These are phyloP conservation scores for Phaeolepiota aurea DNA, from an alignment of 768 basidiomycete species.

Conservation along the genomic window DNA sequence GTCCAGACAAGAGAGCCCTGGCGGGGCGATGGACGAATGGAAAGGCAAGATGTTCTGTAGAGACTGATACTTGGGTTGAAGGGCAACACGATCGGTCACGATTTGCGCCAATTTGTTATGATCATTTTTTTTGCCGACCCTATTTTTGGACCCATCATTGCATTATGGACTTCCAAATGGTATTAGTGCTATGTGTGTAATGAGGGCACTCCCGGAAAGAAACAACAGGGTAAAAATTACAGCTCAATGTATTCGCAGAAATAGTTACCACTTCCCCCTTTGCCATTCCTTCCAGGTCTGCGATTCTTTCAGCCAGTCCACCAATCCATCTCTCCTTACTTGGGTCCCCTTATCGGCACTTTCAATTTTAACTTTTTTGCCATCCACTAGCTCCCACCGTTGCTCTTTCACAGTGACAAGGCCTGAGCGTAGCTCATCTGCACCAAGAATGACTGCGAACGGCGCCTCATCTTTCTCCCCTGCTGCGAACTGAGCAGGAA, in stretches of 20 bases:
- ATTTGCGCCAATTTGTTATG: background rate
- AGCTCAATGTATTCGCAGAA: background rate
- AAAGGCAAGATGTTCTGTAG: no score
- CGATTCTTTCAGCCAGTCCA: conserved; percentile 50
- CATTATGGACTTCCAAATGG: background rate
- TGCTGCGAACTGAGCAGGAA: conserved; percentile 78
- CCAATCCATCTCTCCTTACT: conserved; percentile 53
- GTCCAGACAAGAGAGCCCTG: background rate
- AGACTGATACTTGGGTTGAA: background rate
- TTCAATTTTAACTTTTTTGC: conserved; percentile 61
- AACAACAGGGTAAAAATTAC: background rate
- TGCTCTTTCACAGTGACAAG: conserved; percentile 91
- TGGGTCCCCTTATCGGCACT: conserved; percentile 56
- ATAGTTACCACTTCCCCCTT: background rate
- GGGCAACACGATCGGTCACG: conserved; percentile 2
- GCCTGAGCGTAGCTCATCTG: conserved; percentile 77
- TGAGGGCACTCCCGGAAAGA: background rate
- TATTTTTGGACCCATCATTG: background rate
- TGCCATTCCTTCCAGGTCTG: background rate
- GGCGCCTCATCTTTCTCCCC: conserved; percentile 91
- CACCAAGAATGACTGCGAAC: conserved; percentile 88
- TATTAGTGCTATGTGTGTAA: background rate
- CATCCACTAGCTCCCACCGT: conserved; percentile 66
- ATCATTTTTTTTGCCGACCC: background rate
- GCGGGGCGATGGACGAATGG: background rate